phyloP scores from a whole-genome alignment of 2,329 filamentous ascomycete genomes.

The Reticulascus tulasneorum region DNA sequence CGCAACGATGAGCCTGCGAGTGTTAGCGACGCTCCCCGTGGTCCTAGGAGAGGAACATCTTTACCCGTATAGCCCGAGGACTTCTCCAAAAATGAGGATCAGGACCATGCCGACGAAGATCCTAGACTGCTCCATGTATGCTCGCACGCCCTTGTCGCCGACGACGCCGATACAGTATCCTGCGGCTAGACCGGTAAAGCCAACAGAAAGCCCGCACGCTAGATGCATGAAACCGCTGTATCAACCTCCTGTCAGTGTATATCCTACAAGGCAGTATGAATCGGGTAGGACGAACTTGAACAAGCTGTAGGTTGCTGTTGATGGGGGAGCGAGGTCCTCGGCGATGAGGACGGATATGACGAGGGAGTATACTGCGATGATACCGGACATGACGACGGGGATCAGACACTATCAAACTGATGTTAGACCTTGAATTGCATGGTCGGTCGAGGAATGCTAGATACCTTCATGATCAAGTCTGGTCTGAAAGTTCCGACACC shows the following conservation, averaged over 20 bases:
- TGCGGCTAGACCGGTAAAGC: slow-evolving; percentile 86
- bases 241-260: neutral
- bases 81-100: slow-evolving; percentile 97
- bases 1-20: slow-evolving; percentile 76
- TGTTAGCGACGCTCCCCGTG: no score
- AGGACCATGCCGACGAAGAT: slow-evolving; percentile 99
- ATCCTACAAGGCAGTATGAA: no score
- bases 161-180: slow-evolving; percentile 96
- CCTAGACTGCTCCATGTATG: slow-evolving; percentile 93
- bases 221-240: slow-evolving; percentile 95
- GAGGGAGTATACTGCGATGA: slow-evolving; percentile 95
- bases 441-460: slow-evolving; percentile 8
- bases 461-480: slow-evolving; percentile 87
- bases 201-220: slow-evolving; percentile 84
- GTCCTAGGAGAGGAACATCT: no score
- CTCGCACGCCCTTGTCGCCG: slow-evolving; percentile 87
- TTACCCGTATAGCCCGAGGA: slow-evolving; percentile 96
- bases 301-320: slow-evolving; percentile 65
- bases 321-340: slow-evolving; percentile 75
- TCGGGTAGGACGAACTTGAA: slow-evolving; percentile 62
- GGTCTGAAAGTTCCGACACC: slow-evolving; percentile 81
- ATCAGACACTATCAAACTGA: slow-evolving; percentile 62
- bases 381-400: slow-evolving; percentile 96
- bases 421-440: neutral
- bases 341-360: slow-evolving; percentile 96